Evolutionary conservation across 2,329 filamentous ascomycete species (phyloP).

Genomic region (Periconia sp.): DNA sequence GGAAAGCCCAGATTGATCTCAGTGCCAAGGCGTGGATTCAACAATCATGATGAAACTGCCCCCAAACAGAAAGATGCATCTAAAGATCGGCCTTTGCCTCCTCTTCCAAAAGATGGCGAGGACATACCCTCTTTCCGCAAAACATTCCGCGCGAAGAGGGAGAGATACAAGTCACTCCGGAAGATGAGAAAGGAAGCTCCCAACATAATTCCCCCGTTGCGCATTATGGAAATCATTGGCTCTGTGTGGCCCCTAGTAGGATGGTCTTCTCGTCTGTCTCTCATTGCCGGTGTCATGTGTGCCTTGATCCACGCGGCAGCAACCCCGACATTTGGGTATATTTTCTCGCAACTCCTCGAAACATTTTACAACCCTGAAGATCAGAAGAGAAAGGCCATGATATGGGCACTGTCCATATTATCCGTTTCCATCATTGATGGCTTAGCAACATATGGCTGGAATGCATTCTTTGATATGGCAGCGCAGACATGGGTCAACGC

Average conservation of each 20-base stretch:
- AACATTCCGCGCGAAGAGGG: constrained; percentile 4
- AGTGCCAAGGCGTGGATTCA: neutral
- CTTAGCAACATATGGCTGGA: constrained; percentile 63
- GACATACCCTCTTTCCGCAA: constrained; percentile 3
- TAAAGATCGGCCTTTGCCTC: neutral
- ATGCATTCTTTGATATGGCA: constrained; percentile 70
- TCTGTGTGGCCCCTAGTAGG: constrained; percentile 72
- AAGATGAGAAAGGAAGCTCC: neutral
- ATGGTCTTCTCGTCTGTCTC: constrained; percentile 51
- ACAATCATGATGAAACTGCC: neutral
- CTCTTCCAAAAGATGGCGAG: neutral
- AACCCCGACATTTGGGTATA: constrained; percentile 74
- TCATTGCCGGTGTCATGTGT: constrained; percentile 63
- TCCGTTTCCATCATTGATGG: constrained; percentile 69
- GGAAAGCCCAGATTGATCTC: neutral
- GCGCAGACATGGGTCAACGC: constrained; percentile 77
- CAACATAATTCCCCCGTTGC: constrained; percentile 13
- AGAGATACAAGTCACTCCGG: neutral
- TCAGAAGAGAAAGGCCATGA: constrained; percentile 55
- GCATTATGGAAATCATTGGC: constrained; percentile 59
- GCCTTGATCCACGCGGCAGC: constrained; percentile 66
- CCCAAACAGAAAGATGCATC: neutral
- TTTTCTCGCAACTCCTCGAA: constrained; percentile 71
- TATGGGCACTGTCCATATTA: constrained; percentile 72
- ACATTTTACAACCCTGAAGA: constrained; percentile 64